Conservation (phyloP, 1,139 yeast genomes). For the Candida dubliniensis region DNA sequence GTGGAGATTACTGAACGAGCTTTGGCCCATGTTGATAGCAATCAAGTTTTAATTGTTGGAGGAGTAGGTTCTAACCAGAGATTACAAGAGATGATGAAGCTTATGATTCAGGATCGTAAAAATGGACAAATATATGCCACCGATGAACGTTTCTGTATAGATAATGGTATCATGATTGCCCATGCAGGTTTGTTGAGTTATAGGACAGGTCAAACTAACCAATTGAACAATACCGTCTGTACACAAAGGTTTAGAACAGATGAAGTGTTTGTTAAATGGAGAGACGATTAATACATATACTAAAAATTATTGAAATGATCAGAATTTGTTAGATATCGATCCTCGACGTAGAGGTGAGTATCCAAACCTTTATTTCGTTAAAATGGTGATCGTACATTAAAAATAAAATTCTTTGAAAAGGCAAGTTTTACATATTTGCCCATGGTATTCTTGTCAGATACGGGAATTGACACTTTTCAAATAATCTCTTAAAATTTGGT, state of each 20-base stretch:
- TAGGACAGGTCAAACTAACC: constrained; percentile 73
- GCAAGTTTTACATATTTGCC: constrained; percentile 6
- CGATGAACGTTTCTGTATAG: constrained; percentile 95
- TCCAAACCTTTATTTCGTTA: constrained; percentile 9
- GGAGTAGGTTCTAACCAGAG: constrained; percentile 96
- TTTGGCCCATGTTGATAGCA: constrained; percentile 93
- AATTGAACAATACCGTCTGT: constrained; percentile 73
- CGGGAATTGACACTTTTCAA: constrained; percentile 26
- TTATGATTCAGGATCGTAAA: constrained; percentile 82
- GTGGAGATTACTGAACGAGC: constrained; percentile 98
- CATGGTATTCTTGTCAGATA: constrained; percentile 32
- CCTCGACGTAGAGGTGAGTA: constrained; percentile 10
- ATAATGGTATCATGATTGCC: constrained; percentile 98
- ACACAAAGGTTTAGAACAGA: constrained; percentile 94
- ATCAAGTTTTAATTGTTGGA: constrained; percentile 91
- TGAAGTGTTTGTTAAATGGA: constrained; percentile 88
- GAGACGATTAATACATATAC: constrained; percentile 46
- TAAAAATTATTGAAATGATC: no score
- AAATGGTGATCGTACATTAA: constrained; percentile 24
- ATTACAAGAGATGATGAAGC: constrained; percentile 92
- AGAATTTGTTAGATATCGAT: constrained; percentile 3
- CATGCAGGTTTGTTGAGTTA: constrained; percentile 92
- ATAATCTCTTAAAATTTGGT: neutral
- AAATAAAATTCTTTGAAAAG: constrained; percentile 22
- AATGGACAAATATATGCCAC: constrained; percentile 89